Evolutionary conservation across 371 early-diverging fungal species (phyloP), one percentile per base, ranked within the genome.

Genomic region (Rhizopus arrhizus): DNA sequence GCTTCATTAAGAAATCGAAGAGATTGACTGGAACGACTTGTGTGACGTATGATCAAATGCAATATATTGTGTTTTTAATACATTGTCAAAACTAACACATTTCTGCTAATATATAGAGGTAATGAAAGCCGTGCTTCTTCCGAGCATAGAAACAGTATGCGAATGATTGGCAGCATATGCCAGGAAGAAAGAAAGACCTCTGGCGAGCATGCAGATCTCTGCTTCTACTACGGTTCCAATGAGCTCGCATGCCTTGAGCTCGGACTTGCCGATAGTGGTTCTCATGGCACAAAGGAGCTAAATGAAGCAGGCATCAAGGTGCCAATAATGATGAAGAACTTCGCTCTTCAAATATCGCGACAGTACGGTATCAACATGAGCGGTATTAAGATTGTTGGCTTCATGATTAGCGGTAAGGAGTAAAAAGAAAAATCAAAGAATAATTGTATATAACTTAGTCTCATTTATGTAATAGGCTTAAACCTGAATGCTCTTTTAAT

Each of bases 11-110:
- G 41, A 50, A 40, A 49, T 58, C 58, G 7, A 49, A 58, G 50
- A 58, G 58, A 58, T 49, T 50, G 32, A 58, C 41, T 38, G 50
- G 42, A 58, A 50, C 41, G 32, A 40, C 49, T 2, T 41, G 40
- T 49, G 41, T 50, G 50, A 58, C 58, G 58, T 58, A 58, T 55
- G 40, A 38, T 50, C 52, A 56, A 56, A 56, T 52, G 57, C 52
- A 56, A 56, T 52, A 52, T 56, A 56, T 42, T 62, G 49, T 55
- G 55, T 61, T 55, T 36, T 61, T 56, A 61, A 61, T 61, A 56
- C 31, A 58, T 49, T 38, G 28, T 58, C 50, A 58, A 50, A 50
- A 50, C 57, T 58, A 58, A 58, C 38, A 31, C 38, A 58, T 50
- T 58, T 58, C 38, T 50, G 50, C 50, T 58, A 36, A 58, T 49